Evolutionary conservation across 2,329 filamentous ascomycete genomes (phyloP), one percentile per base, ranked within the genome.

Genomic region (Drechslerella dactyloides): DNA sequence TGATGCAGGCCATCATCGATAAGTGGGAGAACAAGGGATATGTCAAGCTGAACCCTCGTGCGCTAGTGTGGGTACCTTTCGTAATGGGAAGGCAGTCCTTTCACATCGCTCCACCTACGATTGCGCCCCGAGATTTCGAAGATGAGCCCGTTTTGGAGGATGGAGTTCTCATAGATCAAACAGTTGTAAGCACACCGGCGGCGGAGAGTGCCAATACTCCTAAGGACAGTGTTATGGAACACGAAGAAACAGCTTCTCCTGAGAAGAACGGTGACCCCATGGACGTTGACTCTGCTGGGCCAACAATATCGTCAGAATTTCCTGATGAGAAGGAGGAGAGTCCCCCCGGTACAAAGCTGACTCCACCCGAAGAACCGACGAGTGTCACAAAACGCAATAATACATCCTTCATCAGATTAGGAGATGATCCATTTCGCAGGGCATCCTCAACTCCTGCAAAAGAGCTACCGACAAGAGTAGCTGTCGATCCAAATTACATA

Each of bases 31-130:
- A 85, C 54, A 97, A 97, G 78, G 88, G 89, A 8, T 96, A 96
- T 75, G 90, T 96, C 21, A 89, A 87, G 76, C 85, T 99, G 37
- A 90, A 94, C 75, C 86, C 90, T 0, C 87, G 89, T 50, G 87
- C 87, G 17, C 84, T 99, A 24, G 89, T 93, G 10, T 99, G 94
- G 94, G 97, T 93, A 13, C 94, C 94, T 0, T 99, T 96, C 78
- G 88, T 97, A 46, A 97, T 97, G 92, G 93, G 94, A 24, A 87
- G 91, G 51, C 74, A 74, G 27, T 74, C 75, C 44, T 70, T 73
- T 89, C 2, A 90, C 91, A 90, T 90, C 4, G 85, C 89, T 5
- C 82, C 97, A 63, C 93, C 91, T 74, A 90, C 93, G 0, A 90
- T 97, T 60, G 93, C 93, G 11, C 91, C 89, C 3, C 87, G 93